Base-by-base conservation (phyloP, 1,284 basidiomycete species). In the Irpex rosettiformis region DNA sequence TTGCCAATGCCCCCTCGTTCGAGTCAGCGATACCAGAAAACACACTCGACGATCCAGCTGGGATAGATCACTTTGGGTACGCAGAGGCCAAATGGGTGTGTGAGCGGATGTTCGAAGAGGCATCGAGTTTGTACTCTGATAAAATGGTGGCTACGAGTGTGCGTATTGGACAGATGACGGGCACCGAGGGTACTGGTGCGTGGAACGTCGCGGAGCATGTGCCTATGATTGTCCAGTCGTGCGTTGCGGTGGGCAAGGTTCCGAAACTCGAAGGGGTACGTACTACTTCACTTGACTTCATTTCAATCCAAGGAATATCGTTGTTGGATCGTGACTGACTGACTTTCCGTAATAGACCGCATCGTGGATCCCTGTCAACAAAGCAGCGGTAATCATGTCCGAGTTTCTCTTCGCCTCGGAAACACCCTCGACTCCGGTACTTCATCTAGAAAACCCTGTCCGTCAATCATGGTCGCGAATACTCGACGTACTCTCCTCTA, bases 81-180 rank as follows among this genome's bases (percentile, higher is more conserved):
- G 83, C 85, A 1, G 86, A 89, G 74, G 82, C 79, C 58, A 89
- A 90, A 71, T 89, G 86, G 86, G 86, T 89, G 0, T 81, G 72
- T 54, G 75, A 76, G 56, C 61, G 62, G n/a, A 55, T 75, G 2
- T 56, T 73, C 13, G 45, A 64, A 51, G 59, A 59, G 3, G 71
- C 72, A 7, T 58, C 61, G 3, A 60, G 65, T 55, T 33, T 66
- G 18, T 70, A 66, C 59, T 68, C 65, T 4, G 52, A 60, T 1
- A 52, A 61, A 18, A 10, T 45, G 13, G 21, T 21, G 7, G 42
- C 42, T 7, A 45, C 16, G 18, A 61, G 55, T 18, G 68, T 73
- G 6, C 66, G 74, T 37, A 70, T 77, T 49, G 74, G 74, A 4
- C 74, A 76, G 60, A 67, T 77, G 66, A 68, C 69, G 11, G 75